Evolutionary conservation across 768 basidiomycete species (phyloP), one percentile per base, ranked within the genome.

Genomic region (Paxillus rubicundulus): DNA sequence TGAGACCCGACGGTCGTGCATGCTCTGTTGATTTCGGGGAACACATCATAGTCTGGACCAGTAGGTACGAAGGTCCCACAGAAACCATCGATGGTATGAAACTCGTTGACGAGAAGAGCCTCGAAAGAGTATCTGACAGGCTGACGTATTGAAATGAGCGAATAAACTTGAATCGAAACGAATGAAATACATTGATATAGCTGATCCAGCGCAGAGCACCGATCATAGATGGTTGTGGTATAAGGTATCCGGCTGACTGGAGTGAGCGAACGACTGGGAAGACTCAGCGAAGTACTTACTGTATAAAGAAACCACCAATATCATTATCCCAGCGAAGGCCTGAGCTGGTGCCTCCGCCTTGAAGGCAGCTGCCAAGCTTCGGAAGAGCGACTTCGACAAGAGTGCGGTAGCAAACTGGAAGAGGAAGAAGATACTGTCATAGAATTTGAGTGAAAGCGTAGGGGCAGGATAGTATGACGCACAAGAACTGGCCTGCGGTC

Each of bases 51-150:
- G 1, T 81, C 81, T 0, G 84, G 71, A 0, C 87, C 86, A 3
- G 72, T 75, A 4, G 87, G 85, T 0, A 85, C 81, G 13, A 88
- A 70, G 37, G 72, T 66, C 21, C 85, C 71, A 61, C 86, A 86
- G 13, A 70, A 61, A 41, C 85, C 89, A 18, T 86, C 67, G 7
- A 88, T 69, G 0, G 80, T 84, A 57, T 79, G 82, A 70, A 94
- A 93, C 67, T 96, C 91, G 69, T 93, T 95, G 18, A 81, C 75
- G 64, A 95, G 75, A 38, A 93, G 66, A 0, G 79, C 75, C 54
- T 92, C 87, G 64, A 94, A 93, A 0, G 63, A 53, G 32, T 64
- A 64, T 81, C 85, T 62, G 84, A 92, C 2, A 73, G 78, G 92
- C 63, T 65, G 40, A 7, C 13, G 17, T 1, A 18, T 5, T 30